Percentiles rank a stretch among this genome's conserved stretches.
Evolutionary conservation across 805 yeast species (phyloP).

Genomic region (baker's yeast (Saccharomyces cerevisiae)): DNA sequence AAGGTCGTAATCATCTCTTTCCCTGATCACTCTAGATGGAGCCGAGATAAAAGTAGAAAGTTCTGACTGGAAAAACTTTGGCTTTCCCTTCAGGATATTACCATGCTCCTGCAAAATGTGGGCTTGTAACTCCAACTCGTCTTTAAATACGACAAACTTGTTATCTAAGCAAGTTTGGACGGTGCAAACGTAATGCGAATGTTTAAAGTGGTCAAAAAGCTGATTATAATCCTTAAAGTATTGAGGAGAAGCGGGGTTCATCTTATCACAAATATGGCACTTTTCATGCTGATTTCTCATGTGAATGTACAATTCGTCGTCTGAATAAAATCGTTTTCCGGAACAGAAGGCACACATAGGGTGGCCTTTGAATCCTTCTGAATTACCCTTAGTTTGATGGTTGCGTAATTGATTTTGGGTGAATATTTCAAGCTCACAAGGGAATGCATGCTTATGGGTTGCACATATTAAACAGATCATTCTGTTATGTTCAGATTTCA

Average conservation of each 20-base stretch:
- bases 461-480: constrained; percentile 71
- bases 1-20: constrained; percentile 6
- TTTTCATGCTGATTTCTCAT: constrained; percentile 77
- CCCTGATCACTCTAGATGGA: constrained; percentile 23
- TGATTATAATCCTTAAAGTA: constrained; percentile 72
- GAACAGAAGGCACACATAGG: constrained; percentile 80
- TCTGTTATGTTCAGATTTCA: constrained; percentile 52
- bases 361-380: constrained; percentile 75
- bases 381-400: constrained; percentile 72
- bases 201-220: constrained; percentile 65
- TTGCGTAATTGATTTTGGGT: constrained; percentile 51
- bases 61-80: constrained; percentile 46
- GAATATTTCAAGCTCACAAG: constrained; percentile 58
- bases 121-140: constrained; percentile 76
- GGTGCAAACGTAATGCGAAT: constrained; percentile 68
- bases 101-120: constrained; percentile 79
- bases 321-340: constrained; percentile 70
- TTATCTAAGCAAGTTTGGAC: constrained; percentile 75
- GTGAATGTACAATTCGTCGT: constrained; percentile 77
- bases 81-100: constrained; percentile 23
- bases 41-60: constrained; percentile 48
- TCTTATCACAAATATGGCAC: constrained; percentile 81
- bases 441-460: constrained; percentile 66
- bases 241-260: constrained; percentile 52
- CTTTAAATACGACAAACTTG: constrained; percentile 85